Evolutionary conservation across 2,329 filamentous ascomycete genomes (phyloP).

Genomic region (Paecilomyces fulvus): DNA sequence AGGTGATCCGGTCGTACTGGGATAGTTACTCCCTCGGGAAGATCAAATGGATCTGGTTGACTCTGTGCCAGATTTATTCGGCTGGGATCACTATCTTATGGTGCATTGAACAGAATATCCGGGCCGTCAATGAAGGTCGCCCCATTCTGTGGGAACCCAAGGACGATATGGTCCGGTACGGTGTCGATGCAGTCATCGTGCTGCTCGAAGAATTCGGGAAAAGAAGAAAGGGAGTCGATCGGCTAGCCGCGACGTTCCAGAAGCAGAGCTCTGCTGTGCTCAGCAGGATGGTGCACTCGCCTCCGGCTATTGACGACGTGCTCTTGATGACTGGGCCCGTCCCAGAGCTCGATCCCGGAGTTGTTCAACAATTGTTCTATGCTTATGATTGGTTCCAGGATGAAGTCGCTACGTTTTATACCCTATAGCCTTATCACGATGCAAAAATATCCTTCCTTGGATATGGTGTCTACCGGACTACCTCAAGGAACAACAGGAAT

Average conservation of each 20-base stretch:
- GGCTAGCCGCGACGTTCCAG: conserved; percentile 28
- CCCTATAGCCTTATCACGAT: conserved; percentile 14
- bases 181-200: conserved; percentile 27
- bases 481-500: not conserved
- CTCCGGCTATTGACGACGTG: conserved; percentile 27
- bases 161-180: conserved; percentile 28
- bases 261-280: conserved; percentile 31
- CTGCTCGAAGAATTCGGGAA: conserved; percentile 31
- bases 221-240: conserved; percentile 28
- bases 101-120: conserved; percentile 33
- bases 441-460: not conserved
- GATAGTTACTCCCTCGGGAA: conserved; percentile 31
- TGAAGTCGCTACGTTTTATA: conserved; percentile 32
- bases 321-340: conserved; percentile 24
- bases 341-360: conserved; percentile 25
- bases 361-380: conserved; percentile 30
- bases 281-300: conserved; percentile 23
- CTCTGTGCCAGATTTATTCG: conserved; percentile 30
- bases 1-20: conserved; percentile 32
- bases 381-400: conserved; percentile 33
- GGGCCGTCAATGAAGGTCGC: conserved; percentile 20
- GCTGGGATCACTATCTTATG: conserved; percentile 33
- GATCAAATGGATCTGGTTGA: conserved; percentile 35
- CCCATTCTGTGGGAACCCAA: conserved; percentile 26
- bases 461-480: not conserved